Evolutionary conservation across 2,329 filamentous ascomycete species (phyloP).

Genomic region (Stagonosporopsis rhizophila): DNA sequence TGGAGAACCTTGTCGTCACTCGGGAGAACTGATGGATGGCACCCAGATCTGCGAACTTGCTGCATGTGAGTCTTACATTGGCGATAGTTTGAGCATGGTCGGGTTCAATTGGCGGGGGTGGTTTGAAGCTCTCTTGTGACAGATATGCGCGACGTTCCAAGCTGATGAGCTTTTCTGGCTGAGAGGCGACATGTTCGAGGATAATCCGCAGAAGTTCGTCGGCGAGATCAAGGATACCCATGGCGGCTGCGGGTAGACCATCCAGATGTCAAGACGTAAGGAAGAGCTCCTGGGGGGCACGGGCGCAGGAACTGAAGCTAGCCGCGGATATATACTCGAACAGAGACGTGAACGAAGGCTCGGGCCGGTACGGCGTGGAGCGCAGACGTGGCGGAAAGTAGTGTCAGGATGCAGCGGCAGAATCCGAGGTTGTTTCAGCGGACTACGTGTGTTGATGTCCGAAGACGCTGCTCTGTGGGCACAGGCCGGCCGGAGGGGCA

Average conservation of each 20-base stretch:
- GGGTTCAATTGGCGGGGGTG: constrained; percentile 51
- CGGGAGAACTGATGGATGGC: constrained; percentile 60
- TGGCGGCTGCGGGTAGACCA: constrained; percentile 39
- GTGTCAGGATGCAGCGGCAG: constrained; percentile 29
- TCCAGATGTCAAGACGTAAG: constrained; percentile 28
- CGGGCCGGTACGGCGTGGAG: constrained; percentile 33
- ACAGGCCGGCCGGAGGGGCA: constrained; percentile 40
- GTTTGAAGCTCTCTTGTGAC: constrained; percentile 60
- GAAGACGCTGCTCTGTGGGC: constrained; percentile 32
- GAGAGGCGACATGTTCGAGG: constrained; percentile 60
- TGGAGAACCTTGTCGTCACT: constrained; percentile 60
- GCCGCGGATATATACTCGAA: constrained; percentile 31
- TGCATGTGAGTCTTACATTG: constrained; percentile 43
- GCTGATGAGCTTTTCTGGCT: constrained; percentile 58
- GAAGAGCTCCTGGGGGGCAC: constrained; percentile 13
- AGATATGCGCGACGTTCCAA: constrained; percentile 60
- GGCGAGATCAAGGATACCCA: constrained; percentile 52
- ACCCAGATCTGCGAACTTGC: constrained; percentile 59
- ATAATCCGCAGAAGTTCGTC: constrained; percentile 60
- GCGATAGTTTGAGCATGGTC: constrained; percentile 51
- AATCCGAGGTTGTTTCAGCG: constrained; percentile 30
- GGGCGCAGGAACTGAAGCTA: constrained; percentile 24
- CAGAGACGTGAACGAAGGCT: constrained; percentile 22
- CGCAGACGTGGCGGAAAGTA: constrained; percentile 33
- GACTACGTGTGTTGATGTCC: constrained; percentile 35